Conservation (phyloP, 108 stramenopile genomes). For the Cyclostephanos tholiformis region DNA sequence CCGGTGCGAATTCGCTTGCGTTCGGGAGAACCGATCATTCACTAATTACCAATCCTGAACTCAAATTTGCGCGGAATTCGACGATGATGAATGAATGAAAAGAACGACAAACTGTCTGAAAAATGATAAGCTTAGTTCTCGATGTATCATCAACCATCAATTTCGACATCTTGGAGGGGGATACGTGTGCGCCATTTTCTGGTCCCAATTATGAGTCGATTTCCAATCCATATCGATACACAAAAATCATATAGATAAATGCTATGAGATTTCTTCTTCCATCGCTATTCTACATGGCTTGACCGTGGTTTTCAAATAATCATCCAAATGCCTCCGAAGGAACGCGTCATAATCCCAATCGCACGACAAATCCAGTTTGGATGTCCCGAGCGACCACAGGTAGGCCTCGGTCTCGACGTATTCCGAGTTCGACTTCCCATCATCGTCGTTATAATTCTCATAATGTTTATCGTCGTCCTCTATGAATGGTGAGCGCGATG, state of each 20-base stretch:
- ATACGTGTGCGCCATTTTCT: no score
- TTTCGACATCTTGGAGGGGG: no score
- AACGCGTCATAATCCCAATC: constrained; percentile 61
- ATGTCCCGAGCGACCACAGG: constrained; percentile 48
- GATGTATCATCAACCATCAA: background rate
- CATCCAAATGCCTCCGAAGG: constrained; percentile 44
- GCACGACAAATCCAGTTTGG: constrained; percentile 40
- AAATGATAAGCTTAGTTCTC: background rate
- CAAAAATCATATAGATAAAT: no score
- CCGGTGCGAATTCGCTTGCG: constrained; percentile 45
- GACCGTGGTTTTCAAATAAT: constrained; percentile 41
- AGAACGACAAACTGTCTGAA: background rate
- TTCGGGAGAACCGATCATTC: background rate
- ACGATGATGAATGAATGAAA: background rate
- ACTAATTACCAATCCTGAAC: no score
- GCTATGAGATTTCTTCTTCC: constrained; percentile 1
- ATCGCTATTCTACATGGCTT: background rate
- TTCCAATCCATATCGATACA: no score
- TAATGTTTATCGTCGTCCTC: background rate
- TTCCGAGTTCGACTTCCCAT: background rate
- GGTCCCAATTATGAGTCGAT: no score
- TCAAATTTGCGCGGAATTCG: background rate
- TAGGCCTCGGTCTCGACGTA: constrained; percentile 49
- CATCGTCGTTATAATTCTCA: background rate
- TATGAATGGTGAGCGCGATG: background rate